Evolutionary conservation across 805 yeast species (phyloP), one percentile per base, ranked within the genome.

Genomic region (Teunomyces funiuensis): DNA sequence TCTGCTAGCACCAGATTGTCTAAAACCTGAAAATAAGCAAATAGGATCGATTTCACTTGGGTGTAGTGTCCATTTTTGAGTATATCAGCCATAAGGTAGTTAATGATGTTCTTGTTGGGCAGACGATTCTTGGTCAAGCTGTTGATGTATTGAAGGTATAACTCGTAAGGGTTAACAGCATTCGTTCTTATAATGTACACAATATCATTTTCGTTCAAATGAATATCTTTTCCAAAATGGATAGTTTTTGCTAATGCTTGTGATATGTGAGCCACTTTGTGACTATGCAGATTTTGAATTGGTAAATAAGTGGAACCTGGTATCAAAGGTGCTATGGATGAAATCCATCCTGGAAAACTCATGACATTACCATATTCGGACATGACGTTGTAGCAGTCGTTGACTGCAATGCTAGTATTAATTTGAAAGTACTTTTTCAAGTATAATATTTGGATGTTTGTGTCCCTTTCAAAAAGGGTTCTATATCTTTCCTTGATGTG

Each of bases 271-370:
- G 34, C 11, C 34, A 31, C 25, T 3, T 10, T 4, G 34, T 31
- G 34, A 18, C 34, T 7, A 31, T 31, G 34, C 28, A 17, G 25
- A 9, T n/a, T n/a, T n/a, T 23, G 28, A 17, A 16, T 22, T 34
- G 41, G 39, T 18, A 37, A 31, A 18, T 28, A 28, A 3, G 41
- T 30, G 8, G 36, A 23, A 10, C 33, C 30, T 8, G 33, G 18
- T 19, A 41, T 30, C 10, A 6, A 10, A 7, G 40, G 40, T 2
- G 30, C 45, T 6, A 42, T 33, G 3, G 29, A 33, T 0, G 46
- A 36, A 2, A 47, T 25, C 51, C 51, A 47, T 11, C 51, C 51
- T 10, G 51, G 45, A 23, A 39, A 34, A 16, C 25, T 31, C 22
- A 31, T 29, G 6, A 42, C 37, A 15, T 33, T 16, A 14, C 38